These are phyloP conservation scores for Candida endomychidarum DNA, from an alignment of 805 yeast genomes.

Conservation along the genomic window DNA sequence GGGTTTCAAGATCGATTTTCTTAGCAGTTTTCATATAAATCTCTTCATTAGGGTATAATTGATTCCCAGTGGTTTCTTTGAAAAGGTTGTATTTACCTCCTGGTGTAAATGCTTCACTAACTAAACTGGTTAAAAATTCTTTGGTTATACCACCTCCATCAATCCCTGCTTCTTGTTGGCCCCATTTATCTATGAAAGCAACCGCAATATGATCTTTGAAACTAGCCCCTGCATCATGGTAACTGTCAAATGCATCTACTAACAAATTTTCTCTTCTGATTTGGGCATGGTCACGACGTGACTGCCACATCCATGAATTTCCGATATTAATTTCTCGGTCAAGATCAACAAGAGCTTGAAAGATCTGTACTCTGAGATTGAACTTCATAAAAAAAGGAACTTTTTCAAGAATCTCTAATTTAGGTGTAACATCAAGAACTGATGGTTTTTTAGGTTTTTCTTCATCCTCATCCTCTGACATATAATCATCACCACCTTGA, in stretches of 20 bases:
- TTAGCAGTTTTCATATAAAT: constrained; percentile 34
- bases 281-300: constrained; percentile 42
- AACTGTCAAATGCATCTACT: constrained; percentile 69
- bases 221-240: constrained; percentile 49
- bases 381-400: constrained; percentile 83
- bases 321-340: constrained; percentile 38
- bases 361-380: constrained; percentile 67
- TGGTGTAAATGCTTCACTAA: constrained; percentile 62
- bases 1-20: constrained; percentile 29
- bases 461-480: not conserved
- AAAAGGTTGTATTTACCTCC: constrained; percentile 29
- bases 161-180: constrained; percentile 79
- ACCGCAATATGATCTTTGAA: constrained; percentile 65
- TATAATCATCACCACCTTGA: constrained; percentile 14
- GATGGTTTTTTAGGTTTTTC: not conserved
- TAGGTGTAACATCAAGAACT: constrained; percentile 20
- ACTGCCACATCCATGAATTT: constrained; percentile 14
- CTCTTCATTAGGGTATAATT: constrained; percentile 73
- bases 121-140: constrained; percentile 77
- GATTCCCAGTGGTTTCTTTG: constrained; percentile 49
- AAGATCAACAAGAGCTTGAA: constrained; percentile 58
- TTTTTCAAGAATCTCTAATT: constrained; percentile 53
- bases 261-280: constrained; percentile 70
- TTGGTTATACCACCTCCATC: constrained; percentile 98
- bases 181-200: constrained; percentile 68